phyloP scores from a whole-genome alignment of 75 land plant species.

The Adiantum capillusveneris region DNA sequence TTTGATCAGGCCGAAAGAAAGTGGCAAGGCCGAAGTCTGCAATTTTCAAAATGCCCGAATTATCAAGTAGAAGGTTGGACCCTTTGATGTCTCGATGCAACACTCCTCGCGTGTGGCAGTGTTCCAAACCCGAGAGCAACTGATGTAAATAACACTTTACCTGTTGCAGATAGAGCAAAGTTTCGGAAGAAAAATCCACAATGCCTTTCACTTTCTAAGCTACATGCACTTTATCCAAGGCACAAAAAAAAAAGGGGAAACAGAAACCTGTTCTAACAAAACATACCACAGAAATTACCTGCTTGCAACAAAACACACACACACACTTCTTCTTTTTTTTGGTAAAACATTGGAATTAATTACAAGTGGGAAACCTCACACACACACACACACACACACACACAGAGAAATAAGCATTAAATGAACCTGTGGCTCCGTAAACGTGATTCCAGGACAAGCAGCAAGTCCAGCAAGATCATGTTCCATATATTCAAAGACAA shows the following conservation, averaged over 20 bases:
- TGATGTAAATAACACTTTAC: slow-evolving; percentile 80
- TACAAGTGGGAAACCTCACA: too few relatives aligned
- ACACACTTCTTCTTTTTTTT: neutral
- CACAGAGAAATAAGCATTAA: neutral
- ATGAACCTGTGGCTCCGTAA: slow-evolving; percentile 72
- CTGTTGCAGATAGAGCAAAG: slow-evolving; percentile 31
- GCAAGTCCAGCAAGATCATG: slow-evolving; percentile 85
- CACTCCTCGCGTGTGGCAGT: slow-evolving; percentile 71
- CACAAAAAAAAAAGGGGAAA: too few relatives aligned
- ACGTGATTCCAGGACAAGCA: slow-evolving; percentile 52
- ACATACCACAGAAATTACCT: neutral
- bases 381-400: too few relatives aligned
- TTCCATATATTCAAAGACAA: slow-evolving; percentile 85
- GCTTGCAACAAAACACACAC: neutral
- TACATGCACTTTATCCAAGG: too few relatives aligned
- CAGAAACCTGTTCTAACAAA: too few relatives aligned
- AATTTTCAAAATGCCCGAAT: slow-evolving; percentile 68
- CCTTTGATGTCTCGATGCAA: slow-evolving; percentile 63
- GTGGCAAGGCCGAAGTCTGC: slow-evolving; percentile 84
- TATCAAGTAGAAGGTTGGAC: slow-evolving; percentile 60
- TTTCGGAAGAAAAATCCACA: too few relatives aligned
- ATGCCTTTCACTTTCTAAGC: too few relatives aligned
- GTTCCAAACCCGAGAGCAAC: slow-evolving; percentile 62
- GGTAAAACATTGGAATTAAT: neutral
- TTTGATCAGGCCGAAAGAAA: slow-evolving; percentile 46